Conservation (phyloP, 2,329 filamentous ascomycete genomes). For the Endothia cerciana region DNA sequence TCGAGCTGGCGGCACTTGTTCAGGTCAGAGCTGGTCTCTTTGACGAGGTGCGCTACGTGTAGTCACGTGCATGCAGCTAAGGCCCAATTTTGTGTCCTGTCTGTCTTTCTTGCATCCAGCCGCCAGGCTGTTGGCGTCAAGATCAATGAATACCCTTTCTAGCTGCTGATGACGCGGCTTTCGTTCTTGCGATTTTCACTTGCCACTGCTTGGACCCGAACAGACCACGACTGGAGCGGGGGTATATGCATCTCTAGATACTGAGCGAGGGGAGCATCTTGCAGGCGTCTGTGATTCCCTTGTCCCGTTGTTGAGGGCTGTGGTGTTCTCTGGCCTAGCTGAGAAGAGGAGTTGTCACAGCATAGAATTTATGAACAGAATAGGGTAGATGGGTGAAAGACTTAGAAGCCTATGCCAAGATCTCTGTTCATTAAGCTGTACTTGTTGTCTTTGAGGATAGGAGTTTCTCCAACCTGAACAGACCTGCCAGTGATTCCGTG, state of each 20-base stretch:
- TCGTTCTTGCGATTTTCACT: too few relatives aligned
- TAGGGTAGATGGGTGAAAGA: not conserved
- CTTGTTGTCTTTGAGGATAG: not conserved
- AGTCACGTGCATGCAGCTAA: constrained; percentile 1
- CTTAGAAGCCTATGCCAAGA: not conserved
- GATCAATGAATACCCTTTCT: constrained; percentile 1
- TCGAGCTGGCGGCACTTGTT: constrained; percentile 75
- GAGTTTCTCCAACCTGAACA: not conserved
- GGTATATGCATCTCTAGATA: not conserved
- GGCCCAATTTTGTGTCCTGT: not conserved
- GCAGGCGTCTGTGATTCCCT: not conserved
- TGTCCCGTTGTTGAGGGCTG: not conserved
- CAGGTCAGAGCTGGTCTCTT: constrained; percentile 77
- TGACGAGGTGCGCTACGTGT: constrained; percentile 71
- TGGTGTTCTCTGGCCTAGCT: not conserved
- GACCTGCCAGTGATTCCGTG: not conserved
- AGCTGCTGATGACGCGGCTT: not conserved
- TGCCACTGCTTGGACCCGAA: not conserved
- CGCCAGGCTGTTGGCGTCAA: not conserved
- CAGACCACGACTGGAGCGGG: not conserved
- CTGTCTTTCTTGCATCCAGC: not conserved
- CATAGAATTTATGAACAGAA: not conserved
- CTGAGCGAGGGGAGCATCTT: not conserved
- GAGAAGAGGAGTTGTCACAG: not conserved
- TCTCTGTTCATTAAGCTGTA: not conserved